Evolutionary conservation across 2,329 filamentous ascomycete species (phyloP).

Genomic region (Onygenales sp.): DNA sequence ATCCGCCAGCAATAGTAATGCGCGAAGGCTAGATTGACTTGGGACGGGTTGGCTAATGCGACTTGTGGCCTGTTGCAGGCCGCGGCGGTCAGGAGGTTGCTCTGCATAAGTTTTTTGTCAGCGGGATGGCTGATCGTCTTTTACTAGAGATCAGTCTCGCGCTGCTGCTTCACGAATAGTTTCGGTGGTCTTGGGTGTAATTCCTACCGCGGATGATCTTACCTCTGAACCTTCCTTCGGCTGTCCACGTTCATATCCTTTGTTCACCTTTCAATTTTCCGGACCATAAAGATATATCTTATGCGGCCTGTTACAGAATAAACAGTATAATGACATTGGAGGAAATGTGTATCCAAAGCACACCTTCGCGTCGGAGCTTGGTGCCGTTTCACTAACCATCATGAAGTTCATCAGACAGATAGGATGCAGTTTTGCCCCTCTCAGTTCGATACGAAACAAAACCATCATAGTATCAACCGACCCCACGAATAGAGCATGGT

Average conservation of each 20-base stretch:
- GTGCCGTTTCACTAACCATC: no score
- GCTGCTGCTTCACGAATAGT: not conserved
- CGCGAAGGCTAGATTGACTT: not conserved
- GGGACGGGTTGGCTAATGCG: not conserved
- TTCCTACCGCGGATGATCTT: not conserved
- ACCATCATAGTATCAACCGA: no score
- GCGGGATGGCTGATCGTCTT: not conserved
- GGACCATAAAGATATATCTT: not conserved
- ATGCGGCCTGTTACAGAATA: constrained; percentile 1
- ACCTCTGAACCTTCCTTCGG: not conserved
- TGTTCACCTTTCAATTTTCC: not conserved
- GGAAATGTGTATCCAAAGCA: not conserved
- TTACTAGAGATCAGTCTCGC: not conserved
- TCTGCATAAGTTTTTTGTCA: not conserved
- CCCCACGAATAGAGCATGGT: no score
- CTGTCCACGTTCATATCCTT: not conserved
- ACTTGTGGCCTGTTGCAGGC: constrained; percentile 1
- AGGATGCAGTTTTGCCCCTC: no score
- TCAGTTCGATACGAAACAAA: no score
- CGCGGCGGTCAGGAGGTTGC: not conserved
- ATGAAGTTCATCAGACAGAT: no score
- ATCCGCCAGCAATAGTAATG: not conserved
- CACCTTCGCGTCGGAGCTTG: not conserved
- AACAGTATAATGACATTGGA: not conserved
- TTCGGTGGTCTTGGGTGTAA: not conserved